Conservation (phyloP, 805 yeast genomes). For the Lachancea mirantina region DNA sequence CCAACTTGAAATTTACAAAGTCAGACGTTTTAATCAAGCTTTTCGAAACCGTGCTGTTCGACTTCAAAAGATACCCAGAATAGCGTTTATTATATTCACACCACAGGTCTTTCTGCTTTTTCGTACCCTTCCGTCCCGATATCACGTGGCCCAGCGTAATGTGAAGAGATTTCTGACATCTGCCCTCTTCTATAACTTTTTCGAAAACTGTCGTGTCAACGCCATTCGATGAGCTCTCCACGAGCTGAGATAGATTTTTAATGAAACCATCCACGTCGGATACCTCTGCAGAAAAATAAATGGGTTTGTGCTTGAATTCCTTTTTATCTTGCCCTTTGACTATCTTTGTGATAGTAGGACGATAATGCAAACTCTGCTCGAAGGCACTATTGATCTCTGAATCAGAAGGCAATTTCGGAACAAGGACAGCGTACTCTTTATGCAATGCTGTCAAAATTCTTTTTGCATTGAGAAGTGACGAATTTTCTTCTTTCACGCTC, state of each 20-base stretch:
- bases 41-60: conserved; percentile 1
- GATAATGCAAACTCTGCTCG: conserved; percentile 43
- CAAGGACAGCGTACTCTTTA: conserved; percentile 38
- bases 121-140: conserved; percentile 29
- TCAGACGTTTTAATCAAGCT: conserved; percentile 16
- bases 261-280: conserved; percentile 14
- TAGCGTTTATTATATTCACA: conserved; percentile 20
- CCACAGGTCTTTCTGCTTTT: conserved; percentile 24
- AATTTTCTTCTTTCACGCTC: conserved; percentile 34
- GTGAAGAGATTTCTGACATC: conserved; percentile 54
- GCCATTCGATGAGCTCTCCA: conserved; percentile 1
- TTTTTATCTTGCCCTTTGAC: conserved; percentile 16
- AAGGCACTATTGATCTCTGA: conserved; percentile 42
- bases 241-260: conserved; percentile 6
- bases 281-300: conserved; percentile 42
- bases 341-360: conserved; percentile 42
- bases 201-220: conserved; percentile 2
- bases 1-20: conserved; percentile 36
- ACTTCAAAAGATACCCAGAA: conserved; percentile 9
- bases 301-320: conserved; percentile 26
- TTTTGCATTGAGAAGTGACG: conserved; percentile 46
- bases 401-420: conserved; percentile 36
- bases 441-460: conserved; percentile 36
- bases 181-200: conserved; percentile 12
- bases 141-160: conserved; percentile 54